phyloP scores from a whole-genome alignment of 257 asterid species.

The Cordia subcordata region DNA sequence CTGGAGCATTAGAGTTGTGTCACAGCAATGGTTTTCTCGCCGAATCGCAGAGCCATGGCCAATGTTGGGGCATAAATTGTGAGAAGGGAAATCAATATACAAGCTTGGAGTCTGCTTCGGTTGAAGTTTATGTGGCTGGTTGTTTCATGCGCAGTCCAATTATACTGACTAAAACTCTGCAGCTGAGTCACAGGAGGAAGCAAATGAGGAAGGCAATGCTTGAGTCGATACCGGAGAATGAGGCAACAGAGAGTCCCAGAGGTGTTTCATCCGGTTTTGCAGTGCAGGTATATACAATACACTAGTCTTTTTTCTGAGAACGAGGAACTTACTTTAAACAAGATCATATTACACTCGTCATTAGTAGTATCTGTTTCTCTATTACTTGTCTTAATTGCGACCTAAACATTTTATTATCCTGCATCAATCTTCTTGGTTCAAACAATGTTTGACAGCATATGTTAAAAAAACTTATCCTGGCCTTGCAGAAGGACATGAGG shows the following conservation, averaged over 20 bases:
- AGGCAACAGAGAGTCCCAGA: conserved; percentile 26
- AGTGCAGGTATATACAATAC: conserved; percentile 43
- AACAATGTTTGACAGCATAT: conserved; percentile 25
- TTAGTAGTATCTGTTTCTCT: too few species aligned
- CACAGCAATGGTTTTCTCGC: conserved; percentile 26
- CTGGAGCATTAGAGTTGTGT: conserved; percentile 44
- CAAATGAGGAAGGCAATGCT: conserved; percentile 51
- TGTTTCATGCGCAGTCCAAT: conserved; percentile 56
- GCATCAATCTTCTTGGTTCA: conserved; percentile 30
- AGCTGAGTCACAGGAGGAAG: conserved; percentile 47
- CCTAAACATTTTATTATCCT: conserved; percentile 12
- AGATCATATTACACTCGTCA: too few species aligned
- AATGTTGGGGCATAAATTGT: conserved; percentile 49
- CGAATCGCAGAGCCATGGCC: conserved; percentile 35
- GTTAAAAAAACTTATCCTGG: conserved; percentile 43
- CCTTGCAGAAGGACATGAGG: conserved; percentile 18
- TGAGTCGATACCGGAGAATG: conserved; percentile 65
- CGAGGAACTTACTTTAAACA: too few species aligned
- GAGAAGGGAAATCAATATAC: conserved; percentile 36
- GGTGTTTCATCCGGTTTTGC: conserved; percentile 23
- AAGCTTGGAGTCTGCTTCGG: conserved; percentile 22
- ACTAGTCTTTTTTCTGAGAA: too few species aligned
- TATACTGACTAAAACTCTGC: conserved; percentile 49
- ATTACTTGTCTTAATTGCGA: conserved; percentile 9
- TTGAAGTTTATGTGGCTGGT: conserved; percentile 75